Base-by-base conservation (phyloP, 2,329 filamentous ascomycete species). In the Bisporella sp. region DNA sequence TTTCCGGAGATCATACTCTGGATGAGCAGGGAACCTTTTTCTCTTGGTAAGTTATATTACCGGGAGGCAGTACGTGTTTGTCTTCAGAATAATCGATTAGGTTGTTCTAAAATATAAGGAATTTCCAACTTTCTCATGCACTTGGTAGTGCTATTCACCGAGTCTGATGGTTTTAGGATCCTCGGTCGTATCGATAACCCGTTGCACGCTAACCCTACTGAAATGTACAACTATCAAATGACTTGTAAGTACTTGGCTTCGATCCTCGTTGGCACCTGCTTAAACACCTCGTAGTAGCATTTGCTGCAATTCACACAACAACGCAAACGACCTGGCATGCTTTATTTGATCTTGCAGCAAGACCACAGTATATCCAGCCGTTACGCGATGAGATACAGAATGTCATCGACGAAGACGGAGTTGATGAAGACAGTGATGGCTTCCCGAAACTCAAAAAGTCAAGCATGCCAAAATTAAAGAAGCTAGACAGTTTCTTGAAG, bases 271-370 rank as follows among this genome's bases (percentile, higher is more conserved):
- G n/a, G n/a, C 8, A 9, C n/a, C n/a, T 37, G n/a, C 8, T 9
- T n/a, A 9, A n/a, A 37, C 35, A 37, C 4, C 8, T 8, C 4
- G 4, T n/a, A 37, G 35, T 49, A 13, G 29, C 50, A 6, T 50
- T 52, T 4, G 74, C 74, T 0, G 71, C 76, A 2, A 78, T 80
- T 31, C 73, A 77, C 52, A 77, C 75, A 0, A 78, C 74, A 0
- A 70, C 72, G 0, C 59, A 73, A 43, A 67, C 72, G 0, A 56
- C 69, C 0, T 74, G 72, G 1, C 64, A 79, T 68, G 51, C 73
- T 56, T 69, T 83, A 45, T 79, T 76, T 58, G 73, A 77, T 50
- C 61, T 84, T 4, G 72, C 72, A 0, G 68, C 73, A 3, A 56
- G 67, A 7, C 77, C 76, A 0, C 72, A 80, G 31, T 69, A 76